Percentiles rank a stretch among this genome's conserved stretches.
Evolutionary conservation across 768 basidiomycete species (phyloP).

Genomic region (Rhodotorula paludigena): DNA sequence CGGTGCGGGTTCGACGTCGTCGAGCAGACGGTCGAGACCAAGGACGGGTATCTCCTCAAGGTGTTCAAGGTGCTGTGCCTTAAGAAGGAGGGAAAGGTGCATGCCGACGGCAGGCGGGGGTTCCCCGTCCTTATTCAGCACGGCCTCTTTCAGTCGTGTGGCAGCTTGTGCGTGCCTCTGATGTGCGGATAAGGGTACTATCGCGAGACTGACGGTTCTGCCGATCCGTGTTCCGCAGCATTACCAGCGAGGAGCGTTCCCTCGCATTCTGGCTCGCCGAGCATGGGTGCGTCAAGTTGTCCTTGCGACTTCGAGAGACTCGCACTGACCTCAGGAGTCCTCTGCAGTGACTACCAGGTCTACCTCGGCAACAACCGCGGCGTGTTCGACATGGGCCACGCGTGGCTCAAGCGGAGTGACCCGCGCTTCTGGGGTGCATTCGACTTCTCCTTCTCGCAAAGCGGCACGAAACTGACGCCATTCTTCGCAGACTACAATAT

Average conservation of each 20-base stretch:
- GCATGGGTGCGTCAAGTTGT: conserved; percentile 43
- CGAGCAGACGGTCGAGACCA: conserved; percentile 52
- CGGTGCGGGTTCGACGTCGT: conserved; percentile 52
- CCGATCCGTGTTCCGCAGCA: conserved; percentile 21
- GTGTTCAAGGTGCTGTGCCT: conserved; percentile 45
- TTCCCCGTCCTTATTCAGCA: conserved; percentile 54
- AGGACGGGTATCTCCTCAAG: conserved; percentile 52
- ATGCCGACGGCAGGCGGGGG: conserved; percentile 44
- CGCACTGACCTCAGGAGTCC: no score
- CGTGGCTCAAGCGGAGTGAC: conserved; percentile 48
- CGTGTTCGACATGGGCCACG: conserved; percentile 55
- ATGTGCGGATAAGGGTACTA: no score
- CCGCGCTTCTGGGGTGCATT: conserved; percentile 54
- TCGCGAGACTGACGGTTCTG: neutral
- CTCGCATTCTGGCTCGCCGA: conserved; percentile 55
- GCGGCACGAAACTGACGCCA: neutral
- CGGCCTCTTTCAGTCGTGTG: conserved; percentile 54
- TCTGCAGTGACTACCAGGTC: conserved; percentile 50
- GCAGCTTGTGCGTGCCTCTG: conserved; percentile 47
- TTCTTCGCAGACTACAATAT: conserved; percentile 52
- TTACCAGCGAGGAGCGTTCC: conserved; percentile 54
- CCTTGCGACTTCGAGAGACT: no score
- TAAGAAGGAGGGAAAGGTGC: conserved; percentile 23
- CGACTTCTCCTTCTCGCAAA: neutral
- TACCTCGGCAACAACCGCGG: conserved; percentile 51